Conservation (phyloP, 805 yeast genomes). For the Isabelozyma heimii region DNA sequence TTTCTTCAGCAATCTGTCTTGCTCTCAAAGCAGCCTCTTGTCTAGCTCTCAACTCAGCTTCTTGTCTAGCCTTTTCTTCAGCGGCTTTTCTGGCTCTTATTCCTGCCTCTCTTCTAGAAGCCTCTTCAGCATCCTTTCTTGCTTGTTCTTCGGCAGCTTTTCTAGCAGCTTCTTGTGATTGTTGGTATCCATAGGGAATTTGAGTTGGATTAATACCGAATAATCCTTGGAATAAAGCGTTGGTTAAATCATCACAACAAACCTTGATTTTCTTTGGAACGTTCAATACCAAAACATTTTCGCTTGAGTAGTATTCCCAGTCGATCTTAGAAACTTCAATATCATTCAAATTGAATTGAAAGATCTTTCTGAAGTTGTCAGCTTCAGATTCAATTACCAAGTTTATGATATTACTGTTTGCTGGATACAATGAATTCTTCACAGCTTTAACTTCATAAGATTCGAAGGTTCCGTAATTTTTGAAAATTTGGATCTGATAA, state of each 20-base stretch:
- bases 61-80: slow-evolving; percentile 3
- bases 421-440: slow-evolving; percentile 7
- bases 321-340: slow-evolving; percentile 18
- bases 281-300: slow-evolving; percentile 24
- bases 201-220: not conserved
- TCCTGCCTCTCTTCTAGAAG: slow-evolving; percentile 1
- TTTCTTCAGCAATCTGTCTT: slow-evolving; percentile 4
- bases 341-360: slow-evolving; percentile 26
- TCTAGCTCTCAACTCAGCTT: slow-evolving; percentile 1
- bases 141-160: not conserved
- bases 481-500: slow-evolving; percentile 36
- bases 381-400: slow-evolving; percentile 17
- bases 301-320: slow-evolving; percentile 20
- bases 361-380: slow-evolving; percentile 30
- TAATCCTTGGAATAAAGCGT: not conserved
- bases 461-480: slow-evolving; percentile 30
- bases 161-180: slow-evolving; percentile 1
- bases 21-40: slow-evolving; percentile 3
- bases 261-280: slow-evolving; percentile 19
- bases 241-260: slow-evolving; percentile 1
- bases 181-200: not conserved
- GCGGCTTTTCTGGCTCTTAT: slow-evolving; percentile 2
- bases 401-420: slow-evolving; percentile 5
- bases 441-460: slow-evolving; percentile 29
- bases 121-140: slow-evolving; percentile 2